Evolutionary conservation across 2,329 filamentous ascomycete genomes (phyloP).

Genomic region (Emergomyces pasteurianus): DNA sequence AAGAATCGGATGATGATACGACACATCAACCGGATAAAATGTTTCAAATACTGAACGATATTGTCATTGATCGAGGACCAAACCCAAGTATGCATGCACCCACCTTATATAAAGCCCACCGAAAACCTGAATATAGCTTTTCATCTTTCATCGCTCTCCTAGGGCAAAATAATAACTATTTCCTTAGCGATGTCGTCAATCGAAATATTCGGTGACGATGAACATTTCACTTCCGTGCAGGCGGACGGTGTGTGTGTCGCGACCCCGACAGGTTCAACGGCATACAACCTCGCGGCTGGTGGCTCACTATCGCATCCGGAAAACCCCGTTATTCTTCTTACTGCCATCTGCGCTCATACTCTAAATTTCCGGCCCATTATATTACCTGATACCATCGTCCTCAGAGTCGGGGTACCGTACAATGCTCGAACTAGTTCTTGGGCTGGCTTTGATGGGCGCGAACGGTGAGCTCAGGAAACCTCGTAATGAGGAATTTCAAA

Average conservation of each 20-base stretch:
- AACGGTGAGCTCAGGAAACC: constrained; percentile 42
- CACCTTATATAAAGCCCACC: neutral
- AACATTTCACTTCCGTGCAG: constrained; percentile 84
- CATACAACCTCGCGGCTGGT: constrained; percentile 86
- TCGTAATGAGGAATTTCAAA: neutral
- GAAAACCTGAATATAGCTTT: neutral
- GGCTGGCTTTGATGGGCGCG: constrained; percentile 95
- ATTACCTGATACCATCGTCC: constrained; percentile 90
- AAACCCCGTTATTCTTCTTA: constrained; percentile 77
- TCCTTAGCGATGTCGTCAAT: constrained; percentile 73
- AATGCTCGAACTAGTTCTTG: constrained; percentile 79
- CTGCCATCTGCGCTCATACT: constrained; percentile 85
- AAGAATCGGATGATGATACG: constrained; percentile 68
- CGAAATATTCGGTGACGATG: constrained; percentile 78
- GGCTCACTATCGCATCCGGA: constrained; percentile 90
- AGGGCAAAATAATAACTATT: constrained; percentile 8
- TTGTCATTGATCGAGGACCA: constrained; percentile 90
- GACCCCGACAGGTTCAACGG: constrained; percentile 88
- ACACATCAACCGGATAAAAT: constrained; percentile 78
- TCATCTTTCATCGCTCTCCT: neutral
- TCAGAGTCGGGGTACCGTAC: constrained; percentile 89
- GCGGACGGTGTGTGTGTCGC: constrained; percentile 91
- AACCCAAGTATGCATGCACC: constrained; percentile 63
- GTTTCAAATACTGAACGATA: constrained; percentile 86
- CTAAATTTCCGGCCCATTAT: constrained; percentile 87